Percentiles rank a stretch among this genome's conserved stretches.
phyloP scores from a whole-genome alignment of 768 basidiomycete genomes.

The Termitomyces sp. region DNA sequence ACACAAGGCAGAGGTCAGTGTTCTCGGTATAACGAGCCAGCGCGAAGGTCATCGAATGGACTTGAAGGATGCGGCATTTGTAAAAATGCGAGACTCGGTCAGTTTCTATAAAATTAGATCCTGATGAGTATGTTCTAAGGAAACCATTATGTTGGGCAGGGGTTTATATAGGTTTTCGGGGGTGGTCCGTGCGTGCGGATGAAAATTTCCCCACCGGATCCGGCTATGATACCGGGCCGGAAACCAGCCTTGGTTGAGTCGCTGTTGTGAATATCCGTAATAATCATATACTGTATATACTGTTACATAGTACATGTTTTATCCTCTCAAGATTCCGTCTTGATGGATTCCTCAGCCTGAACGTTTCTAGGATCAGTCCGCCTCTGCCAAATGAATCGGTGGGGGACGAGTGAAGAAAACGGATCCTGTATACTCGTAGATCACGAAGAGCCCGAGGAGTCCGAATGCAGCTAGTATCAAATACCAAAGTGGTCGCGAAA shows the following conservation, averaged over 20 bases:
- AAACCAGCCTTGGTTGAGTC: no score
- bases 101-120: constrained; percentile 27
- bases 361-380: background rate
- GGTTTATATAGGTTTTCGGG: constrained; percentile 6
- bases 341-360: no score
- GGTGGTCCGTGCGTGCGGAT: constrained; percentile 10
- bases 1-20: constrained; percentile 14
- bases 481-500: background rate
- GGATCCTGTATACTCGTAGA: background rate
- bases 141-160: background rate
- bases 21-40: constrained; percentile 23
- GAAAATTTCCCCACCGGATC: background rate
- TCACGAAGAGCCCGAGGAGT: background rate
- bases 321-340: no score
- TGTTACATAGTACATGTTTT: background rate
- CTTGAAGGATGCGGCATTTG: constrained; percentile 25
- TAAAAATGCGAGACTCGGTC: constrained; percentile 27
- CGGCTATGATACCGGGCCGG: background rate
- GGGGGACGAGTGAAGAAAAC: background rate
- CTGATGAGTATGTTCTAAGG: constrained; percentile 26
- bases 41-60: constrained; percentile 23
- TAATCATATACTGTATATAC: no score
- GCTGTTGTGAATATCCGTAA: no score
- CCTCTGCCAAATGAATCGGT: background rate
- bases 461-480: background rate